Evolutionary conservation across 331 rosid species (phyloP).

Genomic region (Telfairia occidentalis): DNA sequence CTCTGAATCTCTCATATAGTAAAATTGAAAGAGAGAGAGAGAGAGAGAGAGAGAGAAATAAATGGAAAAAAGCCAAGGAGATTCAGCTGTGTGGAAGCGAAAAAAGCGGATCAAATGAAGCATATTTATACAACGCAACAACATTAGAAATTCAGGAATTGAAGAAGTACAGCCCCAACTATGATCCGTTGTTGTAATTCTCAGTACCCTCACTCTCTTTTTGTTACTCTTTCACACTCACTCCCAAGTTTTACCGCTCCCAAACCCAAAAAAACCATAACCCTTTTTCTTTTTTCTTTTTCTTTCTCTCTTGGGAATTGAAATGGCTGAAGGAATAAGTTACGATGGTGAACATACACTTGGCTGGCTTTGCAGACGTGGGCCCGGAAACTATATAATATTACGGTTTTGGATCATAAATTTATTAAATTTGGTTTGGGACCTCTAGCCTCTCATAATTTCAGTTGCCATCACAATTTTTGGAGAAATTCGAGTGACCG

Average conservation of each 20-base stretch:
- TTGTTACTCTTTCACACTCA: background rate
- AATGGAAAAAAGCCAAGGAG: background rate
- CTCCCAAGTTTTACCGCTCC: constrained; percentile 10
- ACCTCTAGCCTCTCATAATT: background rate
- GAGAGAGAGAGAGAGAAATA: too few relatives aligned
- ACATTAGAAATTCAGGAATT: constrained; percentile 15
- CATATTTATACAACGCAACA: constrained; percentile 26
- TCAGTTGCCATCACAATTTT: background rate
- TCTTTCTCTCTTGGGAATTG: background rate
- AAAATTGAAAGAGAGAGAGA: background rate
- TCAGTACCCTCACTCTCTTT: background rate
- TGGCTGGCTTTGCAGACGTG: background rate
- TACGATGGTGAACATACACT: constrained; percentile 6
- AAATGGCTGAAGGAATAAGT: constrained; percentile 3
- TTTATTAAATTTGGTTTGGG: background rate
- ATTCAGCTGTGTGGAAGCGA: constrained; percentile 23
- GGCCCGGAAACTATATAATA: background rate
- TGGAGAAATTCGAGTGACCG: too few relatives aligned
- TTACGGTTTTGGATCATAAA: background rate
- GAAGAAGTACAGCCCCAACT: background rate
- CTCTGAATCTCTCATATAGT: background rate
- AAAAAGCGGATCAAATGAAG: constrained; percentile 59
- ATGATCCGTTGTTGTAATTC: background rate
- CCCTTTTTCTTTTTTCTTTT: background rate
- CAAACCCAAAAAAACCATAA: constrained; percentile 1